Evolutionary conservation across 129 eudicot species (phyloP).

Genomic region (Mikania micrantha): DNA sequence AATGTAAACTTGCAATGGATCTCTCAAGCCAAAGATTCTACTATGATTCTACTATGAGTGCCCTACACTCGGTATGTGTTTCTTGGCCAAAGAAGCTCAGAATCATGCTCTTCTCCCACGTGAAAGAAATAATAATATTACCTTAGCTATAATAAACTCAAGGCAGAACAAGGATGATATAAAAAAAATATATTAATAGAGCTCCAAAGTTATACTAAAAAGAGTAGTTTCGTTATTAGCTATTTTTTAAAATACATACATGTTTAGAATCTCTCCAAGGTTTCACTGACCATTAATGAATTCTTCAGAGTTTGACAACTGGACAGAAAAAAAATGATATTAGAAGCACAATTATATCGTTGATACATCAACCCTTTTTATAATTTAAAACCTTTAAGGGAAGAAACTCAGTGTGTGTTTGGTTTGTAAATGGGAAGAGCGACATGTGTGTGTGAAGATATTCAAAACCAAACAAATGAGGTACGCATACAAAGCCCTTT

Average conservation of each 20-base stretch:
- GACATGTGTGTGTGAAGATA: too few species aligned
- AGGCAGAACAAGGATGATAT: not conserved
- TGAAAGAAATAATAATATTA: too few species aligned
- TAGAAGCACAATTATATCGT: not conserved
- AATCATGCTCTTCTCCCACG: not conserved
- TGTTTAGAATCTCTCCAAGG: slow-evolving; percentile 89
- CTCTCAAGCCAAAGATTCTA: too few species aligned
- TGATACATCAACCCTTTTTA: not conserved
- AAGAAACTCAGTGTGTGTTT: not conserved
- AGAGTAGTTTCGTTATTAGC: not conserved
- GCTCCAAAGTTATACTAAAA: not conserved
- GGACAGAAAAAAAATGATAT: slow-evolving; percentile 4
- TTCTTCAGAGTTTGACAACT: slow-evolving; percentile 91
- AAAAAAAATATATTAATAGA: not conserved
- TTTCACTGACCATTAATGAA: slow-evolving; percentile 77
- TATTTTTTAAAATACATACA: too few species aligned
- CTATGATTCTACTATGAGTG: too few species aligned
- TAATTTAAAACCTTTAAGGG: not conserved
- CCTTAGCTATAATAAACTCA: not conserved
- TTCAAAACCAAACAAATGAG: too few species aligned
- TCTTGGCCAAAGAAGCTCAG: not conserved
- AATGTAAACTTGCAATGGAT: too few species aligned
- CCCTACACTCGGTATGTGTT: too few species aligned
- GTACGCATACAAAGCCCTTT: too few species aligned
- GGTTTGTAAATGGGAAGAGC: too few species aligned